Percentiles rank a stretch among this genome's conserved stretches.
These are phyloP conservation scores for Wickerhamiella shivajii DNA, from an alignment of 805 yeast genomes.

Conservation along the genomic window DNA sequence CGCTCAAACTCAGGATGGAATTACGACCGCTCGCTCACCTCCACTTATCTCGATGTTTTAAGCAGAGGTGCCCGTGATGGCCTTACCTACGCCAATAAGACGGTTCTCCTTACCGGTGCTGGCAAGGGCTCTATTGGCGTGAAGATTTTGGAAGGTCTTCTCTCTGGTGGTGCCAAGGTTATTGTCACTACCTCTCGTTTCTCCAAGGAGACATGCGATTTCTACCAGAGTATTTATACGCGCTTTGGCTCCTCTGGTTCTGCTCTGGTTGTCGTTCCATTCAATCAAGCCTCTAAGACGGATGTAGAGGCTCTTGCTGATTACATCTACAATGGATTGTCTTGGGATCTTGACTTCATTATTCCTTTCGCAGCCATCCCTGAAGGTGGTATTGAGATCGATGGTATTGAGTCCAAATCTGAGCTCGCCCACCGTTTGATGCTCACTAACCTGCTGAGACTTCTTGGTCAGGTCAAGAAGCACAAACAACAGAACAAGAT, in stretches of 20 bases:
- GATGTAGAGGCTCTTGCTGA: slow-evolving; percentile 78
- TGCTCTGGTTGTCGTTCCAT: slow-evolving; percentile 89
- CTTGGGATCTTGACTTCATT: slow-evolving; percentile 94
- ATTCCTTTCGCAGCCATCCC: slow-evolving; percentile 99
- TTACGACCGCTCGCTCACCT: slow-evolving; percentile 66
- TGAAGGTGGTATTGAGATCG: slow-evolving; percentile 93
- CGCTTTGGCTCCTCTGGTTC: slow-evolving; percentile 89
- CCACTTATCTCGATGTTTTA: slow-evolving; percentile 72
- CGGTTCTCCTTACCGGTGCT: slow-evolving; percentile 91
- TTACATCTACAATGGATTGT: slow-evolving; percentile 71
- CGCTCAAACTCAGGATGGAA: slow-evolving; percentile 66
- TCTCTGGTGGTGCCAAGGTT: slow-evolving; percentile 96
- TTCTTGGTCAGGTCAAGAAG: slow-evolving; percentile 78
- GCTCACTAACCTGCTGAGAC: slow-evolving; percentile 88
- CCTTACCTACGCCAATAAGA: slow-evolving; percentile 73
- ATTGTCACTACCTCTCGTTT: slow-evolving; percentile 92
- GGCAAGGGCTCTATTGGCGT: slow-evolving; percentile 99
- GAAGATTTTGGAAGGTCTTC: slow-evolving; percentile 83
- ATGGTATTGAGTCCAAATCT: slow-evolving; percentile 82
- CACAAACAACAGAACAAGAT: slow-evolving; percentile 62
- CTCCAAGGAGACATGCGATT: slow-evolving; percentile 88
- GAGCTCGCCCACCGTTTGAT: slow-evolving; percentile 97
- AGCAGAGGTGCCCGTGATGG: slow-evolving; percentile 93
- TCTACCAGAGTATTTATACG: slow-evolving; percentile 85
- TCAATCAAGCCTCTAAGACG: slow-evolving; percentile 93